Conservation (phyloP, 2,329 filamentous ascomycete genomes). For the Aspergillus fructus region DNA sequence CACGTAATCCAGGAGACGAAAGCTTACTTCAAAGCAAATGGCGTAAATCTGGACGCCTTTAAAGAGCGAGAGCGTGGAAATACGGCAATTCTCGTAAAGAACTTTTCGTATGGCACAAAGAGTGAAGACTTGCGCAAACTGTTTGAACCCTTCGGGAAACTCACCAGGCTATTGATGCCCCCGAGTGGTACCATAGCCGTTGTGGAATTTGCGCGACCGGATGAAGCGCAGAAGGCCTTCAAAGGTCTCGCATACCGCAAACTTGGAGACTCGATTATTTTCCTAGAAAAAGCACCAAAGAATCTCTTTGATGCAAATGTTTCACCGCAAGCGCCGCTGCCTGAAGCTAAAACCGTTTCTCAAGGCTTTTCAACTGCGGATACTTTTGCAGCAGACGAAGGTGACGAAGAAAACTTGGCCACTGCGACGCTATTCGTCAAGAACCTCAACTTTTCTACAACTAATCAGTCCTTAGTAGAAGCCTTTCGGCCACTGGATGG, state of each 20-base stretch:
- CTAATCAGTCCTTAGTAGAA: conserved; percentile 71
- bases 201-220: conserved; percentile 77
- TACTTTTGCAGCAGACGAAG: conserved; percentile 43
- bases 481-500: conserved; percentile 80
- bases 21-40: conserved; percentile 81
- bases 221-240: conserved; percentile 81
- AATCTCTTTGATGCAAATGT: conserved; percentile 63
- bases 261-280: conserved; percentile 86
- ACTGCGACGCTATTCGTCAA: conserved; percentile 87
- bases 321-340: conserved; percentile 29
- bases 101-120: conserved; percentile 82
- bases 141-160: conserved; percentile 81
- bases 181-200: conserved; percentile 92
- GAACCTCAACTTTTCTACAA: conserved; percentile 91
- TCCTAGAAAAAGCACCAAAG: conserved; percentile 89
- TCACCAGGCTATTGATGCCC: conserved; percentile 84
- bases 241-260: conserved; percentile 82
- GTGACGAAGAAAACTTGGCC: conserved; percentile 46
- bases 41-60: conserved; percentile 89
- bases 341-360: conserved; percentile 33
- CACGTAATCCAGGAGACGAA: conserved; percentile 96
- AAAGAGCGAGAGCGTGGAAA: conserved; percentile 82
- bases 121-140: conserved; percentile 74
- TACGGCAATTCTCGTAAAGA: conserved; percentile 86
- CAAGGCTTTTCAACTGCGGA: conserved; percentile 44